Evolutionary conservation across 202 grass and related monocot species (phyloP).

Genomic region (Thinopyrum obtusiflorum): DNA sequence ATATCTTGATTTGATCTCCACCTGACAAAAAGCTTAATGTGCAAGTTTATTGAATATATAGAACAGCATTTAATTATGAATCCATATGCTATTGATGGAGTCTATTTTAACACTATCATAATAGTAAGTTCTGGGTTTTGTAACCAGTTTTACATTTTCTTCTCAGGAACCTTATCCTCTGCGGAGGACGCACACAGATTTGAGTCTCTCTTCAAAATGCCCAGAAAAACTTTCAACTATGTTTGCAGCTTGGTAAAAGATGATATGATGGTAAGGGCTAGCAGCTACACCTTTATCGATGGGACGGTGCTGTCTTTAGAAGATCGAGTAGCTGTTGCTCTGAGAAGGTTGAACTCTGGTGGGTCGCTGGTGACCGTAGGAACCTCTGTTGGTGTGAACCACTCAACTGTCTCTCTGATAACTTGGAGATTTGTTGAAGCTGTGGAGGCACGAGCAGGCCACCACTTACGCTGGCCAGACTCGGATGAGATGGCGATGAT

Average conservation of each 20-base stretch:
- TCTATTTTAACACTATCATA: background rate
- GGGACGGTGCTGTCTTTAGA: constrained; percentile 60
- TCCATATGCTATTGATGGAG: background rate
- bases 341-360: constrained; percentile 85
- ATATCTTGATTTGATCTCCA: background rate
- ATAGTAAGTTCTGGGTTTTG: background rate
- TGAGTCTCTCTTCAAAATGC: constrained; percentile 74
- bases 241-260: constrained; percentile 73
- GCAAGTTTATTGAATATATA: background rate
- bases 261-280: constrained; percentile 74
- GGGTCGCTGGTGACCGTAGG: constrained; percentile 80
- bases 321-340: constrained; percentile 79
- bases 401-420: constrained; percentile 83
- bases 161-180: constrained; percentile 39
- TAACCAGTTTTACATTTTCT: constrained; percentile 6
- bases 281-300: constrained; percentile 68
- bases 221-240: constrained; percentile 85
- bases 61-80: background rate
- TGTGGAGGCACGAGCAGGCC: constrained; percentile 71
- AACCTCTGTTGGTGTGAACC: constrained; percentile 74
- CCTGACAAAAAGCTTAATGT: background rate
- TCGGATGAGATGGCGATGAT: constrained; percentile 64
- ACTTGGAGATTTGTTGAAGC: constrained; percentile 97
- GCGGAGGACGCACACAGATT: constrained; percentile 51
- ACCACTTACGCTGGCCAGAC: constrained; percentile 69